These are phyloP conservation scores for Hymenoscyphus linearis DNA, from an alignment of 2,329 filamentous ascomycete species.

Conservation along the genomic window DNA sequence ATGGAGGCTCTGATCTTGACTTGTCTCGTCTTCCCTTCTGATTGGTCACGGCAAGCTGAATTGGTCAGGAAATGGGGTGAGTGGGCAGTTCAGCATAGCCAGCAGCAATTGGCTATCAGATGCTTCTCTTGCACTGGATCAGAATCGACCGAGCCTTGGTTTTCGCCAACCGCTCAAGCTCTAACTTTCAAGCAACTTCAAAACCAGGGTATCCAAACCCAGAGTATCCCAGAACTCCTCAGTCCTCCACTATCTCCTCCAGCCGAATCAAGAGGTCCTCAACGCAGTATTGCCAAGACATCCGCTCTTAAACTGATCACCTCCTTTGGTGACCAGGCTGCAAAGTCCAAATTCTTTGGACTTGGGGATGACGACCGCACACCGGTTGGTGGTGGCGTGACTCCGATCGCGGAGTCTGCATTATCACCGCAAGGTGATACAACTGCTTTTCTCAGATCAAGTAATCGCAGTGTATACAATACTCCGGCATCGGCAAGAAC, in stretches of 20 bases:
- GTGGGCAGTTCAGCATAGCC: slow-evolving; percentile 77
- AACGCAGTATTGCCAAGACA: slow-evolving; percentile 66
- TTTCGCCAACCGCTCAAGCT: slow-evolving; percentile 71
- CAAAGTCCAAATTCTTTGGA: slow-evolving; percentile 60
- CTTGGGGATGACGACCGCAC: slow-evolving; percentile 56
- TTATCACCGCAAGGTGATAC: slow-evolving; percentile 63
- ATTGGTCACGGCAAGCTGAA: slow-evolving; percentile 87
- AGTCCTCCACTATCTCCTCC: slow-evolving; percentile 73
- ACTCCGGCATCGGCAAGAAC: slow-evolving; percentile 64
- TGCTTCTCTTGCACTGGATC: slow-evolving; percentile 88
- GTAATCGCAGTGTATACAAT: slow-evolving; percentile 62
- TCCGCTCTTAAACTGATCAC: slow-evolving; percentile 89
- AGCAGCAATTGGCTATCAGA: slow-evolving; percentile 84
- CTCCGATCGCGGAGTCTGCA: slow-evolving; percentile 79
- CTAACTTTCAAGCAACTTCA: slow-evolving; percentile 51
- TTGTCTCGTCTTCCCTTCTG: slow-evolving; percentile 72
- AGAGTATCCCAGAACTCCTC: slow-evolving; percentile 54
- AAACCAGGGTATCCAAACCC: slow-evolving; percentile 53
- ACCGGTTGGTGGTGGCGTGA: slow-evolving; percentile 74
- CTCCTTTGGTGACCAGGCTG: slow-evolving; percentile 63
- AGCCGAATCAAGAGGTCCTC: slow-evolving; percentile 55
- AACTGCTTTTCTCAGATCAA: slow-evolving; percentile 63
- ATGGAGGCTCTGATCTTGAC: slow-evolving; percentile 91
- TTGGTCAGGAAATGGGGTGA: slow-evolving; percentile 95
- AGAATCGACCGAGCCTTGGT: slow-evolving; percentile 82